Evolutionary conservation across 2,329 filamentous ascomycete species (phyloP).

Genomic region (Apiospora marii): DNA sequence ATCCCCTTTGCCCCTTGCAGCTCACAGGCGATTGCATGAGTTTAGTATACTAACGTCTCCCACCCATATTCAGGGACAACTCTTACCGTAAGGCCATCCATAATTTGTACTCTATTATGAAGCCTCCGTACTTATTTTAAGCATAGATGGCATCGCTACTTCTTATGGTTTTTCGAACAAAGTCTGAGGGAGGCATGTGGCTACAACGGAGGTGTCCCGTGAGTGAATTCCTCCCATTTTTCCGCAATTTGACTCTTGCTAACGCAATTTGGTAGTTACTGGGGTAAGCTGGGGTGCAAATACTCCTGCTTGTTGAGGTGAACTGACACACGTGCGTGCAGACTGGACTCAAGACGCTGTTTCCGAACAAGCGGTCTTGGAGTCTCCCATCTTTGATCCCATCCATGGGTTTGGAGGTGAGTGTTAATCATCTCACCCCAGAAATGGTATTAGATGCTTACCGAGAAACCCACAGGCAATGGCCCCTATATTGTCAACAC

Average conservation of each 20-base stretch:
- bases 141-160: constrained; percentile 33
- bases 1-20: not conserved
- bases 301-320: not conserved
- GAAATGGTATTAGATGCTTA: constrained; percentile 20
- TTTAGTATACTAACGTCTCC: not conserved
- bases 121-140: not conserved
- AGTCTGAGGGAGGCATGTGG: constrained; percentile 28
- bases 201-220: constrained; percentile 30
- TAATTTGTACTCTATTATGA: not conserved
- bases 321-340: constrained; percentile 25
- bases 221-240: not conserved
- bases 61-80: not conserved
- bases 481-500: constrained; percentile 36
- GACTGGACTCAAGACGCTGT: constrained; percentile 37
- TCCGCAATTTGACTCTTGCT: not conserved
- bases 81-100: not conserved
- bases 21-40: too few species aligned
- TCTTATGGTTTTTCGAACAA: constrained; percentile 31
- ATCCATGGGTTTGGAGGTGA: constrained; percentile 35
- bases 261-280: not conserved
- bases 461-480: constrained; percentile 30
- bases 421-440: not conserved
- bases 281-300: not conserved
- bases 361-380: constrained; percentile 33
- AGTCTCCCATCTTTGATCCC: constrained; percentile 39